Evolutionary conservation across 2,329 filamentous ascomycete species (phyloP).

Genomic region (Aspergillus intermedius): DNA sequence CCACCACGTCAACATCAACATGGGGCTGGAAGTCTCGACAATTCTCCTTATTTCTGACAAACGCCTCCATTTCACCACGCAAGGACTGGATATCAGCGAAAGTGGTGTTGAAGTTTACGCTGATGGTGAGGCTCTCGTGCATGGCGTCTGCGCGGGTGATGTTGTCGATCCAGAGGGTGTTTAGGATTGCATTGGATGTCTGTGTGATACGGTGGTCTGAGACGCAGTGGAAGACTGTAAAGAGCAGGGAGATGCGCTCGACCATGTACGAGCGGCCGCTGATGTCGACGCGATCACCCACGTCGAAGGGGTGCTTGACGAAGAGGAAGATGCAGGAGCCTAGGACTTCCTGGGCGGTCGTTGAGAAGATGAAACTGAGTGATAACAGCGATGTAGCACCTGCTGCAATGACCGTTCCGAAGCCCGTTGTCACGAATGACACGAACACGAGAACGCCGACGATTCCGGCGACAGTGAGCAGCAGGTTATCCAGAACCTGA

Average conservation of each 20-base stretch:
- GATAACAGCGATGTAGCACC: constrained; percentile 89
- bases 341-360: constrained; percentile 89
- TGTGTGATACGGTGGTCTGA: constrained; percentile 72
- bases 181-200: constrained; percentile 86
- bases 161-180: constrained; percentile 93
- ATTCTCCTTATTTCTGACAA: constrained; percentile 79
- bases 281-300: constrained; percentile 89
- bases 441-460: constrained; percentile 81
- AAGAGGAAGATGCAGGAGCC: constrained; percentile 98
- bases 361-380: constrained; percentile 92
- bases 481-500: constrained; percentile 77
- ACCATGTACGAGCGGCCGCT: constrained; percentile 64
- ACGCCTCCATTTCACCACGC: constrained; percentile 74
- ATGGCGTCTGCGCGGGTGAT: constrained; percentile 84
- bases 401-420: constrained; percentile 78
- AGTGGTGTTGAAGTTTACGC: constrained; percentile 75
- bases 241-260: constrained; percentile 89
- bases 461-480: constrained; percentile 73
- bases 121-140: constrained; percentile 75
- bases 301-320: constrained; percentile 96
- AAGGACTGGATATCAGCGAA: constrained; percentile 87
- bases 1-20: constrained; percentile 67
- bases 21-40: constrained; percentile 84
- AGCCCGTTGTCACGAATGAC: constrained; percentile 80
- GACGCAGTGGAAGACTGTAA: constrained; percentile 82